Conservation (phyloP, 1,284 basidiomycete genomes). For the Sporisorium exsertum region DNA sequence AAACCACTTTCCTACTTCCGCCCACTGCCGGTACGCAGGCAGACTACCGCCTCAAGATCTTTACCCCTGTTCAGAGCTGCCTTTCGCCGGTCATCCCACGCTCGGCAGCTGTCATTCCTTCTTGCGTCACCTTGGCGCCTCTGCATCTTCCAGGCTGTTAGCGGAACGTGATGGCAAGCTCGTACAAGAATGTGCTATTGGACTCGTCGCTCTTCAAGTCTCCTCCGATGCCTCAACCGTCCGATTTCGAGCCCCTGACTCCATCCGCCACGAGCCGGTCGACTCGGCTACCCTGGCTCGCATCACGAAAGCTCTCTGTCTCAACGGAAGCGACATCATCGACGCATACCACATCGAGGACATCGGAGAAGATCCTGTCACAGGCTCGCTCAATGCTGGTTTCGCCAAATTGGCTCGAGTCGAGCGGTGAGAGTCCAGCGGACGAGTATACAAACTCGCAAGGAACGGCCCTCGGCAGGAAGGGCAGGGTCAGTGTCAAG, state of each 20-base stretch:
- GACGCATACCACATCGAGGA: conserved; percentile 48
- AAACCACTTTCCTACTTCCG: conserved; percentile 60
- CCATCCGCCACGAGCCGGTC: conserved; percentile 40
- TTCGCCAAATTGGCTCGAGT: conserved; percentile 55
- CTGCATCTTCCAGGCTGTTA: background rate
- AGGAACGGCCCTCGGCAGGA: conserved; percentile 45
- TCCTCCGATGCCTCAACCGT: conserved; percentile 20
- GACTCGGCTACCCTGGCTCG: conserved; percentile 24
- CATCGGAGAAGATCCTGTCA: conserved; percentile 60
- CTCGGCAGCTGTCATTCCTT: conserved; percentile 56
- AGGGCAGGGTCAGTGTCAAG: conserved; percentile 48
- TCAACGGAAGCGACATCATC: conserved; percentile 30
- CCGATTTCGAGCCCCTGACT: conserved; percentile 46
- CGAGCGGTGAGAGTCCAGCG: conserved; percentile 27
- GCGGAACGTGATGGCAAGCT: conserved; percentile 25
- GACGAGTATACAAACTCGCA: conserved; percentile 45
- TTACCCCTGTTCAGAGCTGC: conserved; percentile 57
- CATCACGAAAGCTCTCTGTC: conserved; percentile 26
- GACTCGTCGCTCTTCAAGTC: conserved; percentile 38
- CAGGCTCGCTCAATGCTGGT: conserved; percentile 60
- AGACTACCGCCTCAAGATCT: conserved; percentile 60
- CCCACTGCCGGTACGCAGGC: conserved; percentile 29
- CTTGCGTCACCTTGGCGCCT: conserved; percentile 30
- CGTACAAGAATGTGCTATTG: conserved; percentile 59
- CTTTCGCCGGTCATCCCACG: conserved; percentile 64